These are phyloP conservation scores for Solanum hybrid DNA, from an alignment of 305 asterid species.

Conservation along the genomic window DNA sequence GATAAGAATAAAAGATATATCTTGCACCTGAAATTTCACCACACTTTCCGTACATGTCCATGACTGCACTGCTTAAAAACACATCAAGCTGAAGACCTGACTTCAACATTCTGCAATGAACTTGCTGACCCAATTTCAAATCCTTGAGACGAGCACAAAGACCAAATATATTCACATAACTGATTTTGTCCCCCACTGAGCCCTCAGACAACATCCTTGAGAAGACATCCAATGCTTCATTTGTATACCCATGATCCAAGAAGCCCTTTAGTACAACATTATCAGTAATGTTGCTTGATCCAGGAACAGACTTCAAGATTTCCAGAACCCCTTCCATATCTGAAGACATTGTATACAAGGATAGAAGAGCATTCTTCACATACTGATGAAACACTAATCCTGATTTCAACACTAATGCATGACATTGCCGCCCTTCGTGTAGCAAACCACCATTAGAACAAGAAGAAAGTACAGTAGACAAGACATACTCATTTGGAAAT, in stretches of 20 bases:
- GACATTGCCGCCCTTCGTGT: slow-evolving; percentile 61
- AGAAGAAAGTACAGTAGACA: slow-evolving; percentile 48
- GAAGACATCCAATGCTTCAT: slow-evolving; percentile 39
- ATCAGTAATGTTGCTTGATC: slow-evolving; percentile 47
- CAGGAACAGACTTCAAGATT: slow-evolving; percentile 40
- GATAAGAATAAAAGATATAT: slow-evolving; percentile 29
- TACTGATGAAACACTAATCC: slow-evolving; percentile 51
- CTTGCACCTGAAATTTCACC: slow-evolving; percentile 37
- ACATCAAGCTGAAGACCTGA: slow-evolving; percentile 35
- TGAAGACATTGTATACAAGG: slow-evolving; percentile 43
- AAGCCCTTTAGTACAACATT: slow-evolving; percentile 53
- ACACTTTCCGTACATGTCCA: slow-evolving; percentile 81
- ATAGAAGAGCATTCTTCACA: slow-evolving; percentile 58
- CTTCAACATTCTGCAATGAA: slow-evolving; percentile 43
- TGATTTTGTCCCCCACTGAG: slow-evolving; percentile 44
- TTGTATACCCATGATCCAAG: slow-evolving; percentile 30
- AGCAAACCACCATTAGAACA: slow-evolving; percentile 47
- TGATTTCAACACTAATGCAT: slow-evolving; percentile 56
- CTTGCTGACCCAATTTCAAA: slow-evolving; percentile 50
- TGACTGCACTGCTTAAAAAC: slow-evolving; percentile 42
- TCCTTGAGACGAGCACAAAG: slow-evolving; percentile 48
- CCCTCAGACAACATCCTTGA: slow-evolving; percentile 23
- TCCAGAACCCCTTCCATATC: slow-evolving; percentile 34
- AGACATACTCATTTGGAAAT: slow-evolving; percentile 43
- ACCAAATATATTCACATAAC: slow-evolving; percentile 45